These are phyloP conservation scores for Termitomyces sp. DNA, from an alignment of 768 basidiomycete genomes.

Conservation along the genomic window DNA sequence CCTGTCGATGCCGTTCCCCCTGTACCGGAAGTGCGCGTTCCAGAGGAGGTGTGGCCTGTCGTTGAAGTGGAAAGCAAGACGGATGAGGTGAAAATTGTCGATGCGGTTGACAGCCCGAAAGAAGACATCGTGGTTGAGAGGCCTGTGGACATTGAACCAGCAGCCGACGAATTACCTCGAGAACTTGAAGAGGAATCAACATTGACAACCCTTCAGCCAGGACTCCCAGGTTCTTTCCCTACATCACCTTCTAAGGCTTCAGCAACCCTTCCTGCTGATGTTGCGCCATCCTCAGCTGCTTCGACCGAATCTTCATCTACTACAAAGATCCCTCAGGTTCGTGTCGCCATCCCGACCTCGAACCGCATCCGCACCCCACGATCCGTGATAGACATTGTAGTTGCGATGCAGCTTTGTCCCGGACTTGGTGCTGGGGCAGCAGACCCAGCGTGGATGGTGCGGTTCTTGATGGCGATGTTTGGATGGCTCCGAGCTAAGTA, in stretches of 20 bases:
- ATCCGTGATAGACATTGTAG: constrained; percentile 62
- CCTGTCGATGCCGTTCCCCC: not conserved
- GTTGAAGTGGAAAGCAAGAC: not conserved
- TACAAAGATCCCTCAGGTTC: not conserved
- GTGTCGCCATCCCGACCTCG: not conserved
- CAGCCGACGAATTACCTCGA: not conserved
- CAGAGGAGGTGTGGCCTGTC: not conserved
- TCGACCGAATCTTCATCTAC: not conserved
- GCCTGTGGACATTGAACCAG: not conserved
- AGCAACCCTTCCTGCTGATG: not conserved
- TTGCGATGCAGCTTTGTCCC: constrained; percentile 76
- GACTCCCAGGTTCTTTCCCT: not conserved
- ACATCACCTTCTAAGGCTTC: not conserved
- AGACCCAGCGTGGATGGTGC: constrained; percentile 76
- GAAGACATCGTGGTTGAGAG: not conserved
- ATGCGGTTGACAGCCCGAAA: not conserved
- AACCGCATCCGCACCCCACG: constrained; percentile 22
- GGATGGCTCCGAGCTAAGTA: constrained; percentile 76
- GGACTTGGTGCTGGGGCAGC: constrained; percentile 68
- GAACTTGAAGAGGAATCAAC: not conserved
- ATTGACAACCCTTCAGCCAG: not conserved
- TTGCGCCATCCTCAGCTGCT: not conserved
- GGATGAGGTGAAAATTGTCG: not conserved
- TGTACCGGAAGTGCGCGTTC: not conserved
- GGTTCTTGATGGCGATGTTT: constrained; percentile 77